phyloP scores from a whole-genome alignment of 371 early-diverging fungal genomes.

The Zychaea mexicana region DNA sequence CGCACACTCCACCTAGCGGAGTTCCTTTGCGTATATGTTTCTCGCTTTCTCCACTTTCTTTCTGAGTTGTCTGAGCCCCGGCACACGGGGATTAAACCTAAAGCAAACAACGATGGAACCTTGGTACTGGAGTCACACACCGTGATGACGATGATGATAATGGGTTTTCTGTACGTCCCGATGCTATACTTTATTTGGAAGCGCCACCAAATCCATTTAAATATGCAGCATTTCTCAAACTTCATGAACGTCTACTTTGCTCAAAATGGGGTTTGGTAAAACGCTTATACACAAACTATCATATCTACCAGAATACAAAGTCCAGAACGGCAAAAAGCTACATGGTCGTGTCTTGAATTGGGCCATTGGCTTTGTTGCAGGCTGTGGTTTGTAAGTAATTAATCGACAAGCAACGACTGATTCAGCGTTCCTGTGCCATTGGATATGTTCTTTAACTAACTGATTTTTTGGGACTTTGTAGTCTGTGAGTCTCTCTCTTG shows the following conservation, averaged over 20 bases:
- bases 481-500: background rate
- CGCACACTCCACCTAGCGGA: no score
- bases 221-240: background rate
- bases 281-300: background rate
- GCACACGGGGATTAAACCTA: background rate
- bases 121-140: slow-evolving; percentile 1
- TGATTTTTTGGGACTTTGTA: background rate
- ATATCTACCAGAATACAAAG: slow-evolving; percentile 6
- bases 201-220: background rate
- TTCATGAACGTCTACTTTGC: background rate
- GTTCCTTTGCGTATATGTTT: background rate
- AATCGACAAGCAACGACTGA: no score
- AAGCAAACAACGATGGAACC: background rate
- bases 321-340: slow-evolving; percentile 14
- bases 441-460: no score
- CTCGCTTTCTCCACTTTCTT: background rate
- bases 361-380: slow-evolving; percentile 14
- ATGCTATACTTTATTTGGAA: background rate
- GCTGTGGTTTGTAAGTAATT: slow-evolving; percentile 9
- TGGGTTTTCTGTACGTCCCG: background rate
- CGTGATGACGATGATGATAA: no score
- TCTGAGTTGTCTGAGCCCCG: background rate
- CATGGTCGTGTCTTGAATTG: slow-evolving; percentile 8
- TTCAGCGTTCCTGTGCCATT: no score
- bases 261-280: background rate